Conservation (phyloP, 2,329 filamentous ascomycete genomes). For the Apiospora sp. region DNA sequence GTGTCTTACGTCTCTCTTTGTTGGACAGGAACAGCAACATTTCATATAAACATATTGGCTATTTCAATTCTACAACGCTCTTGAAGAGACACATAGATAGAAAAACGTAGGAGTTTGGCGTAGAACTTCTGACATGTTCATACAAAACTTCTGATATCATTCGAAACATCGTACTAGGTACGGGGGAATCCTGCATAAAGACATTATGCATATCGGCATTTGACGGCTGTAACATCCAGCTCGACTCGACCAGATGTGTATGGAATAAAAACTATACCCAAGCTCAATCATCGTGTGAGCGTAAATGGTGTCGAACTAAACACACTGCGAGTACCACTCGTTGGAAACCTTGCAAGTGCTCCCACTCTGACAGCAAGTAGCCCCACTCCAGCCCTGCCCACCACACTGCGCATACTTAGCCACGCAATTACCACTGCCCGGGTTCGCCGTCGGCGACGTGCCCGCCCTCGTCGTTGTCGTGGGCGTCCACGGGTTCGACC, state of each 20-base stretch:
- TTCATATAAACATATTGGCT: background rate
- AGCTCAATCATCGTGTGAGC: too few species aligned
- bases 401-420: slow-evolving; percentile 12
- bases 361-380: slow-evolving; percentile 20
- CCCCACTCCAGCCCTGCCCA: slow-evolving; percentile 8
- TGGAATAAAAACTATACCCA: background rate
- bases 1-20: background rate
- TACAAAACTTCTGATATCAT: background rate
- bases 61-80: too few species aligned
- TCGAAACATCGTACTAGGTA: background rate
- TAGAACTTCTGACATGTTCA: background rate
- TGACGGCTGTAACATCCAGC: background rate
- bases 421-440: background rate
- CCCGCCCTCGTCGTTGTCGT: background rate
- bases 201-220: background rate
- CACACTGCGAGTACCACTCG: slow-evolving; percentile 15
- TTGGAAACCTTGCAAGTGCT: slow-evolving; percentile 19
- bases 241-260: too few species aligned
- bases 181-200: background rate
- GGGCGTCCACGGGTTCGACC: background rate
- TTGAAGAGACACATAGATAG: background rate
- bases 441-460: background rate
- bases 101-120: accelerated
- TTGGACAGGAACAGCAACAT: accelerated
- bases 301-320: background rate